A percentile compares a stretch with the other conserved stretches of the same genome.
These are phyloP conservation scores for Rhodomyrtus tomentosa DNA, from an alignment of 345 rosid species.

Conservation along the genomic window DNA sequence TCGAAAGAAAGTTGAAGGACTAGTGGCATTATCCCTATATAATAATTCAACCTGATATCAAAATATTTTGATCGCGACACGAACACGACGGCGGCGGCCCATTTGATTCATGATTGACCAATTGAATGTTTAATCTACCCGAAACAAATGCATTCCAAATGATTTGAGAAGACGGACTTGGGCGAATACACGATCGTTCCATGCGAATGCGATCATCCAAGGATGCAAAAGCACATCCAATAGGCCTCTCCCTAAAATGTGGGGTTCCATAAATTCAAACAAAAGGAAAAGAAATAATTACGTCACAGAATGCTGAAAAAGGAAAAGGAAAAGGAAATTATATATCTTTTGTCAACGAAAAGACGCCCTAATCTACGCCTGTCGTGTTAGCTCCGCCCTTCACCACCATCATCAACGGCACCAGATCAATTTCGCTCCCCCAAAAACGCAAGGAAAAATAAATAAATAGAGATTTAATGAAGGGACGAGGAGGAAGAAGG, in stretches of 20 bases:
- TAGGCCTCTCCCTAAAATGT: neutral
- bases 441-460: neutral
- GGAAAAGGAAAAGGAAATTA: neutral
- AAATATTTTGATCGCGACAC: neutral
- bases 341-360: neutral
- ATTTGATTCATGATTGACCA: neutral
- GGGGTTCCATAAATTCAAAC: neutral
- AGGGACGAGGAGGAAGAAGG: fast-evolving
- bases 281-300: neutral
- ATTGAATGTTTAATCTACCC: neutral
- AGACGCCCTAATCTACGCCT: neutral
- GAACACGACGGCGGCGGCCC: neutral
- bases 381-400: neutral
- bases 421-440: neutral
- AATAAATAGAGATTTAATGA: neutral
- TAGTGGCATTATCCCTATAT: neutral
- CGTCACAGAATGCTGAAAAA: neutral
- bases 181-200: neutral
- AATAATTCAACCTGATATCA: neutral
- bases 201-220: neutral
- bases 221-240: neutral
- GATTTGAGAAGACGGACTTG: neutral
- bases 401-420: neutral
- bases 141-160: neutral
- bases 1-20: neutral